Percentiles rank a stretch among this genome's conserved stretches.
Evolutionary conservation across 805 yeast species (phyloP).

Genomic region (Zygoascus biomembranicola): DNA sequence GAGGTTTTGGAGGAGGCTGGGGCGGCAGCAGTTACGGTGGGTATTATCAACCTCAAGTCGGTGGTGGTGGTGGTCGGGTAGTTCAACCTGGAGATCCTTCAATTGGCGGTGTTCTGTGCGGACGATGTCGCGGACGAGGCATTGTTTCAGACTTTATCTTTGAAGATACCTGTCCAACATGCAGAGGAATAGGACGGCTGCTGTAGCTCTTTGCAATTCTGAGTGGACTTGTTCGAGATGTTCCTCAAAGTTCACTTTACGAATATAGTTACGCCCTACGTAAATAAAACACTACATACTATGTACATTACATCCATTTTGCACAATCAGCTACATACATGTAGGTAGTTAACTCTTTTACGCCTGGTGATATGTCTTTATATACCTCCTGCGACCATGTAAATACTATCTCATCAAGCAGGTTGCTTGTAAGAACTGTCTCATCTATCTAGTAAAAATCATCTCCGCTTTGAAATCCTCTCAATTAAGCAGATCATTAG

Average conservation of each 20-base stretch:
- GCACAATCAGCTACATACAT: no score
- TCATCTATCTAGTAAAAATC: neutral
- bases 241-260: no score
- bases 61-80: slow-evolving; percentile 32
- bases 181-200: slow-evolving; percentile 58
- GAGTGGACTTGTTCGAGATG: no score
- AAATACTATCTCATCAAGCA: neutral
- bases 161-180: slow-evolving; percentile 52
- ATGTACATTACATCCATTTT: no score
- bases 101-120: slow-evolving; percentile 66
- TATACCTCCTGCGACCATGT: neutral
- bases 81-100: slow-evolving; percentile 74
- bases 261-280: no score
- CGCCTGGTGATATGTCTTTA: neutral
- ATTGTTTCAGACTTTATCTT: slow-evolving; percentile 46
- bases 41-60: slow-evolving; percentile 16
- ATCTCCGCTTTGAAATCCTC: no score
- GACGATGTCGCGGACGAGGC: slow-evolving; percentile 64
- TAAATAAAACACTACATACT: no score
- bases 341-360: neutral
- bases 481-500: no score
- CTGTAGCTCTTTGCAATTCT: neutral
- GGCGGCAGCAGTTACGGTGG: neutral
- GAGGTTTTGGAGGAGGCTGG: neutral
- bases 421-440: neutral